These are phyloP conservation scores for Penicillium sp. DNA, from an alignment of 2,329 filamentous ascomycete genomes.

Conservation along the genomic window DNA sequence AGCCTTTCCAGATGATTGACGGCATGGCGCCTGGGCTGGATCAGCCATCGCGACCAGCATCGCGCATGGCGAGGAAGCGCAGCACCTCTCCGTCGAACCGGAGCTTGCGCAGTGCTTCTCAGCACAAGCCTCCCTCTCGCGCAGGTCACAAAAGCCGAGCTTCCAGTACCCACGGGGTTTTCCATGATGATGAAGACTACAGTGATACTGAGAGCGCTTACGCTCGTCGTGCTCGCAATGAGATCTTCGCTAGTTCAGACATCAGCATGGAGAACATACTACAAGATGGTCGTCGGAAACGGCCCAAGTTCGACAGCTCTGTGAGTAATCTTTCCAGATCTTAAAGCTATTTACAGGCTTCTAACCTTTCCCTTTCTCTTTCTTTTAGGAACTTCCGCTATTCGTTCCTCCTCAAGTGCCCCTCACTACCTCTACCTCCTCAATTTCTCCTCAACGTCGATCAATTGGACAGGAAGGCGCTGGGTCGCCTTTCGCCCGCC, in stretches of 20 bases:
- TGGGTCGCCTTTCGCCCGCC: slow-evolving; percentile 70
- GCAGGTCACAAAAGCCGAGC: slow-evolving; percentile 68
- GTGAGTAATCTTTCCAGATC: slow-evolving; percentile 61
- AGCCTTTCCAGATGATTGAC: slow-evolving; percentile 65
- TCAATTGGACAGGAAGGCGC: slow-evolving; percentile 69
- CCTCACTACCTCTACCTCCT: slow-evolving; percentile 93
- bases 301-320: slow-evolving; percentile 93
- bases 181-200: slow-evolving; percentile 74
- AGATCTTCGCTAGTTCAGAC: slow-evolving; percentile 89
- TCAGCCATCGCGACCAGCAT: slow-evolving; percentile 66
- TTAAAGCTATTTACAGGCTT: slow-evolving; percentile 1
- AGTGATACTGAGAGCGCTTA: slow-evolving; percentile 85
- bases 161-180: slow-evolving; percentile 59
- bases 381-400: slow-evolving; percentile 79
- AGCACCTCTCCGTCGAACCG: slow-evolving; percentile 74
- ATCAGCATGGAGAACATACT: slow-evolving; percentile 99
- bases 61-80: slow-evolving; percentile 71
- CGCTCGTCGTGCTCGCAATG: slow-evolving; percentile 73
- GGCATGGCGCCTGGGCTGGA: slow-evolving; percentile 53
- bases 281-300: slow-evolving; percentile 91
- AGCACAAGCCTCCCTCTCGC: slow-evolving; percentile 70
- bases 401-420: slow-evolving; percentile 95
- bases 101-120: slow-evolving; percentile 76
- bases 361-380: slow-evolving; percentile 16
- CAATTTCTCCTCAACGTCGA: slow-evolving; percentile 87